Evolutionary conservation across 306 rosid genomes (phyloP).

Genomic region (Trifolium fragiferum): DNA sequence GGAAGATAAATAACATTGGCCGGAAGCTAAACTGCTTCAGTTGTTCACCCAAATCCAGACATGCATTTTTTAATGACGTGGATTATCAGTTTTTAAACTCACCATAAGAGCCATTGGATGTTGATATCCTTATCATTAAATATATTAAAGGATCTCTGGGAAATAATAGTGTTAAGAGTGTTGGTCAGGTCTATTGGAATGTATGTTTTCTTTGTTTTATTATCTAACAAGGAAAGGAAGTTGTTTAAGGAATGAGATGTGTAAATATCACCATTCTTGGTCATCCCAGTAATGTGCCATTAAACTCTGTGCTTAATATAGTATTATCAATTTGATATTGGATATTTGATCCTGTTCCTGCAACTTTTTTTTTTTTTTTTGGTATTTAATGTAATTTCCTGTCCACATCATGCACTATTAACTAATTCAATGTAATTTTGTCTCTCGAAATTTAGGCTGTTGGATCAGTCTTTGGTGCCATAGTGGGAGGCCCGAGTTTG

Average conservation of each 20-base stretch:
- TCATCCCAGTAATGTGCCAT: constrained; percentile 1
- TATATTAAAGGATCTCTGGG: not conserved
- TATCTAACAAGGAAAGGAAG: not conserved
- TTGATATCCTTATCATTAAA: not conserved
- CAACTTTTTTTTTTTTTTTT: not conserved
- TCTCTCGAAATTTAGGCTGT: constrained; percentile 59
- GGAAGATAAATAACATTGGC: not conserved
- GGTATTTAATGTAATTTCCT: constrained; percentile 7
- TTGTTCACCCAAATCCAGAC: not conserved
- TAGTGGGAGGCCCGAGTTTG: constrained; percentile 81
- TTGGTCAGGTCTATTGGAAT: not conserved
- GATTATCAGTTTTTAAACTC: not conserved
- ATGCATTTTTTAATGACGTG: not conserved
- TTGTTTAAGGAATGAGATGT: constrained; percentile 2
- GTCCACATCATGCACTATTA: constrained; percentile 11
- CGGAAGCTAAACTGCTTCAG: not conserved
- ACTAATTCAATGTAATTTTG: constrained; percentile 17
- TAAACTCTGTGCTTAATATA: constrained; percentile 5
- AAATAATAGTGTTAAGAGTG: not conserved
- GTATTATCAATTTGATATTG: constrained; percentile 5
- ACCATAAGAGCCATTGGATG: not conserved
- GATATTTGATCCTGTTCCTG: constrained; percentile 13
- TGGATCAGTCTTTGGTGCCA: constrained; percentile 82
- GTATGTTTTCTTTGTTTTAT: not conserved
- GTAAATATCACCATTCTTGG: not conserved